phyloP scores from a whole-genome alignment of 306 rosid species.

The Trifolium subterraneum region DNA sequence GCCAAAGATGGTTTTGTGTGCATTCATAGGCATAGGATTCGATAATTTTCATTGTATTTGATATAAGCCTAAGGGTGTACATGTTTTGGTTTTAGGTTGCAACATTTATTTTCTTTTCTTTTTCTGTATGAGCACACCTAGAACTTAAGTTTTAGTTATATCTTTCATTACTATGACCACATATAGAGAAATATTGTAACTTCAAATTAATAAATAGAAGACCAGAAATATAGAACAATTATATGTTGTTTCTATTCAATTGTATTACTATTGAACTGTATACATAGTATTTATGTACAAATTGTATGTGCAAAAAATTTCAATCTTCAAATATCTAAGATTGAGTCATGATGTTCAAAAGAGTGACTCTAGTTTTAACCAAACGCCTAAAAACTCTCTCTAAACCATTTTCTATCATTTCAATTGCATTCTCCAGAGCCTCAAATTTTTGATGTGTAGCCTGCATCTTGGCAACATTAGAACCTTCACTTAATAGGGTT shows the following conservation, averaged over 20 bases:
- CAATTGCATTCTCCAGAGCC: constrained; percentile 58
- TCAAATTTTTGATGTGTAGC: constrained; percentile 43
- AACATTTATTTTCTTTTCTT: no score
- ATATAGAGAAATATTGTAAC: background rate
- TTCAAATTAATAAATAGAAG: background rate
- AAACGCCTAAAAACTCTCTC: constrained; percentile 61
- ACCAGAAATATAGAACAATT: background rate
- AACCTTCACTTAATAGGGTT: background rate
- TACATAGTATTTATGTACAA: background rate
- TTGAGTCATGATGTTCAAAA: constrained; percentile 66
- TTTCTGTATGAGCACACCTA: no score
- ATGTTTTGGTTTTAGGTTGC: no score
- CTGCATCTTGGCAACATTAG: constrained; percentile 12
- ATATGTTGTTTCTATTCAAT: background rate
- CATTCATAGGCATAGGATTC: no score
- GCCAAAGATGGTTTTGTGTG: no score
- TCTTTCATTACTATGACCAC: no score
- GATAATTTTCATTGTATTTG: no score
- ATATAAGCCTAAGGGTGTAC: no score
- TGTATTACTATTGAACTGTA: background rate
- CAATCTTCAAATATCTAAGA: background rate
- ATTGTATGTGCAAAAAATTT: background rate
- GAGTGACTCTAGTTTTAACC: constrained; percentile 62
- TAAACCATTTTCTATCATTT: constrained; percentile 60
- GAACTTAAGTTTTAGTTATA: no score